phyloP scores from a whole-genome alignment of 1,284 basidiomycete genomes.

The Porogramme epimiltina region DNA sequence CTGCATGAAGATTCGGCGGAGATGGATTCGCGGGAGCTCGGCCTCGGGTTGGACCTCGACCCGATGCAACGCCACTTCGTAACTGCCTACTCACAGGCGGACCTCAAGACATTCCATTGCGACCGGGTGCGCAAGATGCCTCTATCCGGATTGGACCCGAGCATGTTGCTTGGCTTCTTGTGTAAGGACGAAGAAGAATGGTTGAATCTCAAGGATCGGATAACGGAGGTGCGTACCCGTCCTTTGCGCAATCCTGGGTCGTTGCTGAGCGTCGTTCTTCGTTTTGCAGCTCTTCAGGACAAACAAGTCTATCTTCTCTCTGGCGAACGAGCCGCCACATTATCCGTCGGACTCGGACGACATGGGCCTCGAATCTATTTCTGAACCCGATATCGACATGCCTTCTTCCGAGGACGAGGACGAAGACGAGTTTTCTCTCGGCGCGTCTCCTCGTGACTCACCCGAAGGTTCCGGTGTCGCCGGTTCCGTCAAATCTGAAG shows the following conservation, averaged over 20 bases:
- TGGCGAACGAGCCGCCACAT: slow-evolving; percentile 83
- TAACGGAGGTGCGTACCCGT: slow-evolving; percentile 63
- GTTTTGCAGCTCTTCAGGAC: slow-evolving; percentile 49
- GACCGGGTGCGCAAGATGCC: slow-evolving; percentile 94
- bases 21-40: slow-evolving; percentile 41
- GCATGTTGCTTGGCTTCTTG: slow-evolving; percentile 95
- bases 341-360: slow-evolving; percentile 80
- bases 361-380: slow-evolving; percentile 79
- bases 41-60: slow-evolving; percentile 42
- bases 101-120: slow-evolving; percentile 91
- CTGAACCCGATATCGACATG: slow-evolving; percentile 68
- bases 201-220: slow-evolving; percentile 76
- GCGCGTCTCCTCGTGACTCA: slow-evolving; percentile 34
- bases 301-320: slow-evolving; percentile 77
- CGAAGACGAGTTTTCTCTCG: slow-evolving; percentile 45
- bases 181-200: slow-evolving; percentile 84
- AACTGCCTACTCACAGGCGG: slow-evolving; percentile 60
- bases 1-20: slow-evolving; percentile 35
- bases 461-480: slow-evolving; percentile 28
- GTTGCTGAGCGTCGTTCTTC: background rate
- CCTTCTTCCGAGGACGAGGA: slow-evolving; percentile 29
- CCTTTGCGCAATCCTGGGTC: background rate
- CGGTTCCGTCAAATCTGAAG: slow-evolving; percentile 42
- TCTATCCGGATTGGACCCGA: slow-evolving; percentile 88
- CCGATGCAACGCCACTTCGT: slow-evolving; percentile 59